Base-by-base conservation (phyloP, 495 filamentous ascomycete genomes). In the Penicillium ucsense region DNA sequence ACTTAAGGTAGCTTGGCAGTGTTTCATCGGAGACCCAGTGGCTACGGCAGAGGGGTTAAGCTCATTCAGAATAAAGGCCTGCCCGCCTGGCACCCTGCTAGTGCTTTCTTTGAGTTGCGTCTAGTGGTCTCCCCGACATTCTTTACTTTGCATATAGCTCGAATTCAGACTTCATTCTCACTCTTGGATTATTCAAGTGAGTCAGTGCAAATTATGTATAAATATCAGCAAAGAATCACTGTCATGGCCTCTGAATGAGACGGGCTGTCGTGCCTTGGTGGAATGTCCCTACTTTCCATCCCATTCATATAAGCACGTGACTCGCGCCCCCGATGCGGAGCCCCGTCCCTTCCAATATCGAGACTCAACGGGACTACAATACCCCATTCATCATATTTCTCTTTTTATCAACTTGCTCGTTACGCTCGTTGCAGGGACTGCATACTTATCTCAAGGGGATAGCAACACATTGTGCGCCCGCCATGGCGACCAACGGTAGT, bases 401-500 rank as follows among this genome's bases (percentile, higher is more conserved):
- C 31, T 43, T 35, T 12, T 40, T 38, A 38, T 31, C 30, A 27
- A 45, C n/a, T 9, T 11, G 48, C 44, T 38, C 11, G 20, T 32
- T 9, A 35, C 4, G 28, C 44, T 41, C 36, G 38, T 38, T 49
- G 38, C 41, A 44, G 46, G 41, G 48, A 45, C 30, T 40, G 32
- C 35, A 41, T 11, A 35, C 40, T 33, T 36, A 39, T 51, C 29
- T 57, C 41, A 39, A 8, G 35, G 9, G 20, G 20, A 20, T 20
- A 20, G 3, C 8, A 33, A 32, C 8, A 12, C 32, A 38, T 11
- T 33, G 47, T 45, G 37, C 50, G 40, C 50, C 53, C 50, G 62
- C 50, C 51, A 72, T 72, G 68, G 60, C 66, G 54, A 55, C 64
- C 31, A 68, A 67, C 56, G 67, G 65, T 48, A 64, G 65, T 35